These are phyloP conservation scores for Pythium oligandrum DNA, from an alignment of 352 stramenopile genomes.

Conservation along the genomic window DNA sequence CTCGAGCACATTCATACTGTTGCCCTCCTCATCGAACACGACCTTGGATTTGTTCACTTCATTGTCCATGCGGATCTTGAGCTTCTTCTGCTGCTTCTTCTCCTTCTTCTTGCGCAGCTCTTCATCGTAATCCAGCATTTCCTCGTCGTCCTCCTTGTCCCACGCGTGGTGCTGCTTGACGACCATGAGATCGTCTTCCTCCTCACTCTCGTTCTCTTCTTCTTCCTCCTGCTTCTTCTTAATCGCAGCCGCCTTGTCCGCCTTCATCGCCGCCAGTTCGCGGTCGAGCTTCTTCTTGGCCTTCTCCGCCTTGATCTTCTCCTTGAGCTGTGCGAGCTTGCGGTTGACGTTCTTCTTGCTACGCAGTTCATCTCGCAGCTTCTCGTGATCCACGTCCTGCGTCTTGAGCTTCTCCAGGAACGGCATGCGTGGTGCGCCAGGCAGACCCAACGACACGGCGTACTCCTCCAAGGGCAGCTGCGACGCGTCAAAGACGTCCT, in stretches of 20 bases:
- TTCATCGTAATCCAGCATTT: constrained; percentile 31
- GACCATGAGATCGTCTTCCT: constrained; percentile 89
- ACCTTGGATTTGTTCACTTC: constrained; percentile 79
- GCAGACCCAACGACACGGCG: constrained; percentile 92
- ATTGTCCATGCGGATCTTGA: constrained; percentile 76
- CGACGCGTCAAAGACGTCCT: constrained; percentile 91
- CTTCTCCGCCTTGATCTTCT: constrained; percentile 97
- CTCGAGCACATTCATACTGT: constrained; percentile 61
- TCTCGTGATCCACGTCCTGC: constrained; percentile 37
- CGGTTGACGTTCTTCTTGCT: constrained; percentile 97
- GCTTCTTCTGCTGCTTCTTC: constrained; percentile 83
- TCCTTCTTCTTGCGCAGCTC: constrained; percentile 74
- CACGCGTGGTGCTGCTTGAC: constrained; percentile 91
- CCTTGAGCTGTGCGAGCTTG: constrained; percentile 96
- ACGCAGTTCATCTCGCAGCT: constrained; percentile 81
- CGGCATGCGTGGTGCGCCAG: constrained; percentile 88
- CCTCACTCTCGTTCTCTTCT: constrained; percentile 33
- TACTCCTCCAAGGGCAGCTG: constrained; percentile 91
- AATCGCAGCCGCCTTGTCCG: constrained; percentile 26
- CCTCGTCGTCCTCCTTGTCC: constrained; percentile 46
- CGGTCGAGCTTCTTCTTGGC: constrained; percentile 89
- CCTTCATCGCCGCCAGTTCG: constrained; percentile 41
- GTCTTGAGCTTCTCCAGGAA: constrained; percentile 87
- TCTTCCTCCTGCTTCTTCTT: constrained; percentile 27
- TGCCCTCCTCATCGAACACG: constrained; percentile 94